These are phyloP conservation scores for Geosmithia putterillii DNA, from an alignment of 2,329 filamentous ascomycete species.

Conservation along the genomic window DNA sequence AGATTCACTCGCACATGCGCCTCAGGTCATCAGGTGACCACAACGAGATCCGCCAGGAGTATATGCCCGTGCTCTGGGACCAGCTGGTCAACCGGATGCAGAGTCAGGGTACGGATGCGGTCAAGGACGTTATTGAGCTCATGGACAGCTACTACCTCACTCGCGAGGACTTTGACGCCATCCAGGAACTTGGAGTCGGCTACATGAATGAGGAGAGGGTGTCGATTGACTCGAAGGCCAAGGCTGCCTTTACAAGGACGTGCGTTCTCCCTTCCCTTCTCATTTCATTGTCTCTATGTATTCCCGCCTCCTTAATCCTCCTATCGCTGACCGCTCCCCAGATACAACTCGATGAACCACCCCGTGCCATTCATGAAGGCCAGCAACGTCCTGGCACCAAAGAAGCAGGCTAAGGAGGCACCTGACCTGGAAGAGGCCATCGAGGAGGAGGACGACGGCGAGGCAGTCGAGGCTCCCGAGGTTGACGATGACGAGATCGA, in stretches of 20 bases:
- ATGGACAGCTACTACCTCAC: conserved; percentile 98
- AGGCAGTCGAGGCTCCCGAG: conserved; percentile 41
- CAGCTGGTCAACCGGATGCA: conserved; percentile 65
- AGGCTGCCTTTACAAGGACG: conserved; percentile 78
- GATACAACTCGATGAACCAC: conserved; percentile 77
- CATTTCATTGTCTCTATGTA: neutral
- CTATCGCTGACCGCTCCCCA: conserved; percentile 17
- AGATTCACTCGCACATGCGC: conserved; percentile 96
- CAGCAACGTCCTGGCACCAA: conserved; percentile 59
- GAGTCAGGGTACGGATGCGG: conserved; percentile 66
- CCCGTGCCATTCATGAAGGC: conserved; percentile 93
- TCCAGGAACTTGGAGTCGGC: conserved; percentile 83
- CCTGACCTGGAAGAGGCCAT: conserved; percentile 95
- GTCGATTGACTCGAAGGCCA: conserved; percentile 74
- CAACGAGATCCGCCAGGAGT: conserved; percentile 89
- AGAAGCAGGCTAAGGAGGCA: conserved; percentile 59
- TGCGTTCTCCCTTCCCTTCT: conserved; percentile 34
- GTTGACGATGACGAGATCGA: conserved; percentile 59
- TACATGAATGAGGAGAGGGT: conserved; percentile 64
- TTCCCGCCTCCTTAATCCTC: too few relatives aligned
- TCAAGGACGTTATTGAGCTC: conserved; percentile 74
- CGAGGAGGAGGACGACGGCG: conserved; percentile 77
- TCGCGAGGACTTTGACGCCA: conserved; percentile 78
- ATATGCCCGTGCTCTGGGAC: conserved; percentile 79
- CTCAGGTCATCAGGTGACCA: conserved; percentile 81